Conservation (phyloP, 495 filamentous ascomycete species). For the Talaromyces ruber region DNA sequence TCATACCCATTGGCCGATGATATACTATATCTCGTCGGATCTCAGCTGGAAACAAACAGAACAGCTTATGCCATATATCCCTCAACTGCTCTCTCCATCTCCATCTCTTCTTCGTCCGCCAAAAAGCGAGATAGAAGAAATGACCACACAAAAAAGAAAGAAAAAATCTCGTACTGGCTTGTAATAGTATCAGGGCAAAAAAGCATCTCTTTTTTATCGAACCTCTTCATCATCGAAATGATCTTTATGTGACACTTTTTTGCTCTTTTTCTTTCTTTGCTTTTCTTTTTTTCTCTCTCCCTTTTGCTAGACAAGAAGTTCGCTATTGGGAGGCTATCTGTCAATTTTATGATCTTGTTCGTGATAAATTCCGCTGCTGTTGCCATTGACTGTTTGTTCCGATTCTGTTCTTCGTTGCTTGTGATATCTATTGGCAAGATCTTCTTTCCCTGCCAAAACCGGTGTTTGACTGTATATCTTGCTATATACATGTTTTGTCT, state of each 20-base stretch:
- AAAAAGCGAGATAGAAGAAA: neutral
- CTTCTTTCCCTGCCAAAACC: neutral
- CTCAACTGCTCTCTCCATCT: neutral
- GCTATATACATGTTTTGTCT: neutral
- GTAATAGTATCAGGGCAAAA: slow-evolving; percentile 5
- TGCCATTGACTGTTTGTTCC: slow-evolving; percentile 8
- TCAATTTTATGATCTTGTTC: slow-evolving; percentile 9
- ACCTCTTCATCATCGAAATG: neutral
- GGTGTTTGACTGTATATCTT: neutral
- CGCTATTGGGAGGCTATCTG: slow-evolving; percentile 13
- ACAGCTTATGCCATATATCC: neutral
- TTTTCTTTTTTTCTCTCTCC: slow-evolving; percentile 5
- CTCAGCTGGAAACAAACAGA: neutral
- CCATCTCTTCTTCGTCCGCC: neutral
- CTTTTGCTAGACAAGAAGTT: slow-evolving; percentile 16
- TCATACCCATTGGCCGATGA: neutral
- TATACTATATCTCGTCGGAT: neutral
- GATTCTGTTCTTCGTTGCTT: neutral
- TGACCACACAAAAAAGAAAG: neutral
- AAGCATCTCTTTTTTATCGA: neutral
- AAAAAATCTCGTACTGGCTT: neutral
- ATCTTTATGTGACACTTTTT: neutral
- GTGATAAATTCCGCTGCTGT: slow-evolving; percentile 10
- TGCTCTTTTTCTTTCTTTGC: neutral
- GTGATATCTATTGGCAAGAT: neutral